A percentile compares a stretch with the other conserved stretches of the same genome.
These are phyloP conservation scores for Cyberlindnera lachancei DNA, from an alignment of 805 yeast genomes.

Conservation along the genomic window DNA sequence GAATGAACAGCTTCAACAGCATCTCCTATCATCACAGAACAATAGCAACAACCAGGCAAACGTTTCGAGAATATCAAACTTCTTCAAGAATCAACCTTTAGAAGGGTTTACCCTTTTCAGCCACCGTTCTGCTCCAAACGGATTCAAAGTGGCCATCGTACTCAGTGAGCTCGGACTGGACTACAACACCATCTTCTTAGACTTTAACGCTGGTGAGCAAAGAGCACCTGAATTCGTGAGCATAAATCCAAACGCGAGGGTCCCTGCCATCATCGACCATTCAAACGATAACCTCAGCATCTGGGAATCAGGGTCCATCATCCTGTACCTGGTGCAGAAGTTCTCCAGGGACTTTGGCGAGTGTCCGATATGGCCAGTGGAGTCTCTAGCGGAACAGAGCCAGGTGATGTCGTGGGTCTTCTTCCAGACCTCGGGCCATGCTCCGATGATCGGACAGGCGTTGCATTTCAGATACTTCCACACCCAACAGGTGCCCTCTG, in stretches of 20 bases:
- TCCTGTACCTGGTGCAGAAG: constrained; percentile 71
- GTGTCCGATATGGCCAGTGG: constrained; percentile 75
- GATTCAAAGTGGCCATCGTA: constrained; percentile 90
- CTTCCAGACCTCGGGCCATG: constrained; percentile 94
- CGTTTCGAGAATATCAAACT: constrained; percentile 55
- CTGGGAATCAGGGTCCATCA: constrained; percentile 95
- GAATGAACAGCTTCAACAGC: constrained; percentile 2
- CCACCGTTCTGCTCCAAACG: constrained; percentile 91
- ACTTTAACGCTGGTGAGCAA: constrained; percentile 85
- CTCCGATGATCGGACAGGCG: constrained; percentile 98
- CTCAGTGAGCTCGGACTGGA: constrained; percentile 74
- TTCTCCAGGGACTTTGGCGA: constrained; percentile 56
- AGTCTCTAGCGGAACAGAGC: constrained; percentile 62
- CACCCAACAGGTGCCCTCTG: constrained; percentile 75
- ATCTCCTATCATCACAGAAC: constrained; percentile 7
- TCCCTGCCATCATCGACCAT: constrained; percentile 91
- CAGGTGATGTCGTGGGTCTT: constrained; percentile 85
- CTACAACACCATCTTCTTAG: constrained; percentile 76
- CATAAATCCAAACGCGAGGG: constrained; percentile 94
- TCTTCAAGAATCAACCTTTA: constrained; percentile 68
- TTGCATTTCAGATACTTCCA: constrained; percentile 90
- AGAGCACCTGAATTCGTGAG: constrained; percentile 88
- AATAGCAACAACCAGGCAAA: constrained; percentile 8
- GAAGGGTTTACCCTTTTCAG: constrained; percentile 79
- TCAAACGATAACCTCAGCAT: constrained; percentile 68